Conservation (phyloP, 2,329 filamentous ascomycete species). For the Clathrospora elynae region DNA sequence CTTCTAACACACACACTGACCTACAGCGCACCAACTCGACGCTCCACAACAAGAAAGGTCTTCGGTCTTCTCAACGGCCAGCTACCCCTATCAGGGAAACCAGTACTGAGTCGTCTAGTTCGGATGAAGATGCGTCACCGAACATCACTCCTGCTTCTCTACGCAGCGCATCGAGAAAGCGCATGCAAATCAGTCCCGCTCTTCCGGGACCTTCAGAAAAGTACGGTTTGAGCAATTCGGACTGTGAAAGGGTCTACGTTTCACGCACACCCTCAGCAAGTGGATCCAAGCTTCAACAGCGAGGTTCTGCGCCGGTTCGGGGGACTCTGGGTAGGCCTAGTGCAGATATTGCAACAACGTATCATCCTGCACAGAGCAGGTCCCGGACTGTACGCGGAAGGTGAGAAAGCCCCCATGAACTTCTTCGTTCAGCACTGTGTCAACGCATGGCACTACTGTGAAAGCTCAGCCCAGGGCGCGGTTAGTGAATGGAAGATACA, state of each 20-base stretch:
- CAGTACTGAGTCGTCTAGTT: conserved; percentile 11
- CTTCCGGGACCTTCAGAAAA: background rate
- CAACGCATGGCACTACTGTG: too few species aligned
- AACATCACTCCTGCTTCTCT: conserved; percentile 47
- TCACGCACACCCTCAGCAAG: conserved; percentile 1
- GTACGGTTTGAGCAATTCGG: background rate
- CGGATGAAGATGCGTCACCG: conserved; percentile 32
- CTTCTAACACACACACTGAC: conserved; percentile 13
- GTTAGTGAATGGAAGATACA: too few species aligned
- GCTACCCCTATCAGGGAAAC: conserved; percentile 24
- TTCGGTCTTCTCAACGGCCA: conserved; percentile 20
- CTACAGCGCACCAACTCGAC: conserved; percentile 14
- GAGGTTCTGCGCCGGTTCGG: conserved; percentile 6
- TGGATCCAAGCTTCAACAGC: conserved; percentile 12
- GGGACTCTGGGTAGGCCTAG: background rate
- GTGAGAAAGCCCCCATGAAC: background rate
- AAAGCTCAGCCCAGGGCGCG: too few species aligned
- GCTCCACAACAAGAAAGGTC: conserved; percentile 18
- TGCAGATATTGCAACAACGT: background rate
- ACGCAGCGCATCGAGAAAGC: conserved; percentile 37
- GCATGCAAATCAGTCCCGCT: conserved; percentile 8
- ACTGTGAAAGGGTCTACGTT: background rate
- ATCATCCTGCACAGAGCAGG: conserved; percentile 12
- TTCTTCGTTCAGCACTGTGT: too few species aligned
- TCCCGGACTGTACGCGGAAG: conserved; percentile 20